Conservation (phyloP, 2,329 filamentous ascomycete species). For the Fusarium poae region DNA sequence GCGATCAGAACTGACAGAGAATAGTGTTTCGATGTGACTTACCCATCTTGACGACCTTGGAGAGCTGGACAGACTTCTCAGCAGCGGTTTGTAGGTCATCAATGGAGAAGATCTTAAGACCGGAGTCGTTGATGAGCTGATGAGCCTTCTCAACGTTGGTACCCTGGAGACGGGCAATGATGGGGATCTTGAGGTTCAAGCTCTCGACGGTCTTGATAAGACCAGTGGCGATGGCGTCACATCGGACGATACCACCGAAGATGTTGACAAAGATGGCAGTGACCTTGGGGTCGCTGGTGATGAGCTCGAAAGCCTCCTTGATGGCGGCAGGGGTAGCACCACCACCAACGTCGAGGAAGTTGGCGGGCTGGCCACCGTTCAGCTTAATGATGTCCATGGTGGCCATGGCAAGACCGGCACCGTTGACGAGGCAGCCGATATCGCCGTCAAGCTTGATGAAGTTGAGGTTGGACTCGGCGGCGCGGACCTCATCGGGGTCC, state of each 20-base stretch:
- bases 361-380: constrained; percentile 94
- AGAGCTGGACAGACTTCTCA: constrained; percentile 98
- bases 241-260: constrained; percentile 98
- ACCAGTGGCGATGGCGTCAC: constrained; percentile 96
- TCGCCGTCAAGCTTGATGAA: constrained; percentile 99
- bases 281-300: constrained; percentile 98
- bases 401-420: constrained; percentile 98
- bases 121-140: constrained; percentile 93
- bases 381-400: constrained; percentile 99
- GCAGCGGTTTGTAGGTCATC: constrained; percentile 97
- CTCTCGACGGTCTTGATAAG: constrained; percentile 94
- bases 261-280: constrained; percentile 99
- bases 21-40: constrained; percentile 56
- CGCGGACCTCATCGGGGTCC: constrained; percentile 97
- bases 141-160: constrained; percentile 98
- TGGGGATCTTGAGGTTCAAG: constrained; percentile 96
- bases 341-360: constrained; percentile 99
- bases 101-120: constrained; percentile 99
- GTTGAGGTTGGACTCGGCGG: constrained; percentile 93
- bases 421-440: constrained; percentile 99
- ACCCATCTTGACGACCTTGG: constrained; percentile 99
- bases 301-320: constrained; percentile 97
- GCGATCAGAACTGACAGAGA: constrained; percentile 14
- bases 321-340: constrained; percentile 97
- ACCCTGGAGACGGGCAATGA: constrained; percentile 96